Base-by-base conservation (phyloP, 345 rosid genomes). In the Lumnitzera racemosa region DNA sequence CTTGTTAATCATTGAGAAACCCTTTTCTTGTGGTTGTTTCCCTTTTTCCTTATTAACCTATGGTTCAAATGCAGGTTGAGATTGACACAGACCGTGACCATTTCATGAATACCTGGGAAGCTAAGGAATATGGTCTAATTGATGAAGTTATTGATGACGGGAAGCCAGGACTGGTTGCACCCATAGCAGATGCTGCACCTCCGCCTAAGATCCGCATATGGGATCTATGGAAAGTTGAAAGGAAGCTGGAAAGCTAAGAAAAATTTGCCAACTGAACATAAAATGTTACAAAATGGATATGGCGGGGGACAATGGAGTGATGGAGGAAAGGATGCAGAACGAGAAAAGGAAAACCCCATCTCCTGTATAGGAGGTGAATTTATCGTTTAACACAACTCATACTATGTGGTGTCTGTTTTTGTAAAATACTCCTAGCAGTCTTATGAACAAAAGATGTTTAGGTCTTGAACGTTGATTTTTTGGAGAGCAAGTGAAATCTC, bases 51-150 rank as follows among this genome's bases (percentile, higher is more conserved):
- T 46, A 23, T 20, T 25, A 13, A 17, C 13, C 61, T 60, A 47
- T 36, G 43, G 43, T 9, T 55, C 16, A 46, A 53, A 49, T 60
- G 62, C 79, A 91, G 98, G 76, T 91, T 17, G 95, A 86, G 61
- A 63, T 71, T 49, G 98, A 91, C 66, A 83, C 95, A 29, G 90
- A 79, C 61, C 87, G 88, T 46, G 96, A 92, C 59, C 77, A 85
- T 55, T 92, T 85, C 80, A 82, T 92, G 96, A 80, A 74, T 68
- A 82, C 98, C 20, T 92, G 96, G 98, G 89, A 92, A 70, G 96
- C 98, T 12, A 89, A 87, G 78, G 94, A 87, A 58, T 92, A 92
- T 11, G 98, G 98, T 2, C 74, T 92, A 69, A 67, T 92, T 4
- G 96, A 92, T 62, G 81, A 53, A 63, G 96, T 92, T 4, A 87